Base-by-base conservation (phyloP, 306 rosid genomes). In the Casuarina glauca region DNA sequence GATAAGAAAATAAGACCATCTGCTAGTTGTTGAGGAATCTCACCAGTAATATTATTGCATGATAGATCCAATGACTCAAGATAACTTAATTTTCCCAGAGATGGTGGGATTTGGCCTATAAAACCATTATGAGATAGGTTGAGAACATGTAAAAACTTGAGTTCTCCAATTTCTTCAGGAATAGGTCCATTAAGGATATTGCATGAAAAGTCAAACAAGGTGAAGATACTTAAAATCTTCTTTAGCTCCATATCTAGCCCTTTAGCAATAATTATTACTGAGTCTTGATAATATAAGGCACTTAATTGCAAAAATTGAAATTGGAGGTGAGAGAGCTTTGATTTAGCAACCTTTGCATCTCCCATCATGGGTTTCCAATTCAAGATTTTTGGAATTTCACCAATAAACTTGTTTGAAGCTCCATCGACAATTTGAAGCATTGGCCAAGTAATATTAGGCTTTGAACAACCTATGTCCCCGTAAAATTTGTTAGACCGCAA, bases 361-460 rank as follows among this genome's bases (percentile, higher is more conserved):
- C 0, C 75, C 68, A 6, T 66, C 86, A 88, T 88, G 7, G 64
- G 39, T 0, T 58, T 58, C 36, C 38, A 26, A 13, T 0, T 1
- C 20, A 1, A 26, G 0, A 58, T 26, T 58, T n/a, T 26, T 20
- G 64, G 4, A 9, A 58, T 15, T 10, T 58, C 3, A 58, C 64
- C 41, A 20, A 3, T 9, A 58, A 58, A 58, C 1, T 9, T 58
- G 39, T 58, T 58, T 58, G 64, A 50, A 15, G 87, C 79, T 3
- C 85, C 45, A 62, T 88, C 87, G 0, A 85, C 20, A 46, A 88
- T 88, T 58, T 85, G 91, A 61, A 88, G 83, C 32, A 19, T 78
- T 0, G 6, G 19, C 91, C 89, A 83, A 2, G 16, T 26, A 7
- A 51, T 75, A 4, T 7, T 1, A 3, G 0, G 17, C 1, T 9